A percentile compares a stretch with the other conserved stretches of the same genome.
Evolutionary conservation across 2,329 filamentous ascomycete genomes (phyloP).

Genomic region (Arthroderma sp.): DNA sequence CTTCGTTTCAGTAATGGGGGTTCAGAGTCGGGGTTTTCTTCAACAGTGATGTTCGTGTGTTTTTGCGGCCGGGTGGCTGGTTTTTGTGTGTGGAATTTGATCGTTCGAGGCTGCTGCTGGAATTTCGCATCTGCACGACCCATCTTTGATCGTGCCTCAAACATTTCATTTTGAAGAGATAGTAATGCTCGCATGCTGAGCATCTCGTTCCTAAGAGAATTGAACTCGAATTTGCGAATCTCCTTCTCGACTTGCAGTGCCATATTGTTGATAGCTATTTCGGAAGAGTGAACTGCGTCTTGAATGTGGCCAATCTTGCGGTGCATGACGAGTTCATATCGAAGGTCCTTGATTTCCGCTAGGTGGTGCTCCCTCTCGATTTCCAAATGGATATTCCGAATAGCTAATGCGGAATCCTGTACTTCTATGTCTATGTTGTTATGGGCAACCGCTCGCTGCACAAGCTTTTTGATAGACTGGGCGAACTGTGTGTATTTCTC

Average conservation of each 20-base stretch:
- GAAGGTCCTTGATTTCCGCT: background rate
- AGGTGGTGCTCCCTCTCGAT: conserved; percentile 1
- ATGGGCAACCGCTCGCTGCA: background rate
- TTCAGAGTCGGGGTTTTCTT: too few species aligned
- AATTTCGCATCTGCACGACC: too few species aligned
- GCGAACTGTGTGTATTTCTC: conserved; percentile 1
- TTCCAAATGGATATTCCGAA: conserved; percentile 3
- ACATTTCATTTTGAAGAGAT: too few species aligned
- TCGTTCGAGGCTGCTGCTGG: too few species aligned
- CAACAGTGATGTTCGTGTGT: too few species aligned
- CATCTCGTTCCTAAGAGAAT: conserved; percentile 1
- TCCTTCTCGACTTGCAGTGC: conserved; percentile 1
- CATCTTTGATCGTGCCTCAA: too few species aligned
- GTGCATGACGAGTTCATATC: background rate
- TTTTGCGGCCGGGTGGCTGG: too few species aligned
- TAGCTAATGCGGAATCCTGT: background rate
- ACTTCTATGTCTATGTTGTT: background rate
- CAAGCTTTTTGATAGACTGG: background rate
- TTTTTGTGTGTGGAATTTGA: too few species aligned
- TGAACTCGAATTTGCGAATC: conserved; percentile 1
- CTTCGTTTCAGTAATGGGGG: too few species aligned
- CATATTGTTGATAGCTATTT: background rate
- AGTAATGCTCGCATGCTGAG: background rate
- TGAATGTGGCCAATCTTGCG: background rate
- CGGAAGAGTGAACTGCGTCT: background rate